Base-by-base conservation (phyloP, 352 stramenopile species). In the Plasmopara viticola region DNA sequence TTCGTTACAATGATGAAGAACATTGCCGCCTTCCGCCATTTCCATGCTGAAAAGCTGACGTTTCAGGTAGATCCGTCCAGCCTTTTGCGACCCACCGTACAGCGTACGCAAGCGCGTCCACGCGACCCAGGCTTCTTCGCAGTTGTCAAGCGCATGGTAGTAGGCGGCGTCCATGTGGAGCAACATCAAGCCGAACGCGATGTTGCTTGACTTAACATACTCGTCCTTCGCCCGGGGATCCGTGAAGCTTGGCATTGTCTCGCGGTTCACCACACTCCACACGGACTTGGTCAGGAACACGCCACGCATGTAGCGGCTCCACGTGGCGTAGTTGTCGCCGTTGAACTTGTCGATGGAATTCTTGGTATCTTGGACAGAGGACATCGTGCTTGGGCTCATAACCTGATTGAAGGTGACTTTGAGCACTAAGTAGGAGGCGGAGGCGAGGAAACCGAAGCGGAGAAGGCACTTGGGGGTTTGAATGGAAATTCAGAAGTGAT, bases 1-100 rank as follows among this genome's bases (percentile, higher is more conserved):
- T 73, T 59, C n/a, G 33, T 38, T 38, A 4, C 33, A 38, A 38
- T 14, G 33, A 38, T 38, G 4, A 38, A 38, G 13, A 38, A 38
- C 33, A 38, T 38, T 38, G 33, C 33, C 33, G 33, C 13, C 33
- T 38, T 38, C 33, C 20, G 20, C 20, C 20, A 25, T 25, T 3
- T 25, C 20, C 20, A 25, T 25, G 20, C 20, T 25, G 20, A 38
- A 38, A 4, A 38, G 33, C 33, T 38, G 33, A 38, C 13, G 33
- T 14, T 38, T 38, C 33, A 38, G 13, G 33, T 14, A 38, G 4
- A 5, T 38, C 20, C 20, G 4, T 5, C 33, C 33, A 9, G 33
- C 33, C 33, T 38, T 38, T 4, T 38, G 33, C 33, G 33, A 38
- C 33, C 33, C 33, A 14, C 33, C 33, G 33, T 38, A 38, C 13